Percentiles rank a stretch among this genome's conserved stretches.
phyloP scores from a whole-genome alignment of 2,329 filamentous ascomycete species.

The Exophiala xenobiotica region DNA sequence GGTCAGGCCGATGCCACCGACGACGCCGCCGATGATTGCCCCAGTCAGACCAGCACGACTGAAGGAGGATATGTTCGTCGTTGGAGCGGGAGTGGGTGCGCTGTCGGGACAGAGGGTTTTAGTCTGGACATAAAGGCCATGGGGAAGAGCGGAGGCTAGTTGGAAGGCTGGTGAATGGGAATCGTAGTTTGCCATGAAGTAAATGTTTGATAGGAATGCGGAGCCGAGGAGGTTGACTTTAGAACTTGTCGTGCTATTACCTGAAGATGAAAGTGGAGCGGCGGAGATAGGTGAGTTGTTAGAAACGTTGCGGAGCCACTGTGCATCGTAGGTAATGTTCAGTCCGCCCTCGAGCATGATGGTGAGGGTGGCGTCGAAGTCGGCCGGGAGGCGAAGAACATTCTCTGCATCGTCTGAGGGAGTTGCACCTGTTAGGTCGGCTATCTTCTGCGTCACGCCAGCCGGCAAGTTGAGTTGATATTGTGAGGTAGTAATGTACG shows the following conservation, averaged over 20 bases:
- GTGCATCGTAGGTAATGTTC: constrained; percentile 40
- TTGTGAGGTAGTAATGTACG: constrained; percentile 44
- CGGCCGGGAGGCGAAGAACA: constrained; percentile 37
- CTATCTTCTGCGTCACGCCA: constrained; percentile 43
- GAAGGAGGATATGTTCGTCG: constrained; percentile 21
- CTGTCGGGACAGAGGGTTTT: constrained; percentile 41
- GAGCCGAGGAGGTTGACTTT: constrained; percentile 36
- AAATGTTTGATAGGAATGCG: constrained; percentile 45
- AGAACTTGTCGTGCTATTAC: constrained; percentile 31
- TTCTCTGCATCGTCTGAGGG: constrained; percentile 23
- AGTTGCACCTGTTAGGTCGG: constrained; percentile 35
- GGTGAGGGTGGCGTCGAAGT: constrained; percentile 42
- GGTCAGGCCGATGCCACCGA: constrained; percentile 32
- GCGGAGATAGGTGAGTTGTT: constrained; percentile 31
- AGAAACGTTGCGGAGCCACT: constrained; percentile 37
- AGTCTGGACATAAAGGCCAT: constrained; percentile 44
- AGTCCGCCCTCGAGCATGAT: constrained; percentile 43
- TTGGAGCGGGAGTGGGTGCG: constrained; percentile 35
- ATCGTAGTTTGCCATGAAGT: constrained; percentile 47
- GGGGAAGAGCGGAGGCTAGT: constrained; percentile 41
- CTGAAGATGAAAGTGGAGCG: constrained; percentile 28
- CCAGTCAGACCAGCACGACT: constrained; percentile 25
- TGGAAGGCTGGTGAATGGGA: constrained; percentile 37
- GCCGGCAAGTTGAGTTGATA: constrained; percentile 44
- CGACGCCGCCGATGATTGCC: constrained; percentile 33